These are phyloP conservation scores for barrel medic (Medicago truncatula) DNA, from an alignment of 306 rosid genomes.

Conservation along the genomic window MtrunA17r5.0-ANR NC_053049.1:20269501-20270000, in stretches of 20 bases:
- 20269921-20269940: constrained; percentile 4
- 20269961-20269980: not conserved
- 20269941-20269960: not conserved
- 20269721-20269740: not conserved
- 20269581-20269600: constrained; percentile 54
- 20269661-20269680: constrained; percentile 19
- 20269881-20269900: not conserved
- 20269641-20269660: constrained; percentile 28
- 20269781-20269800: constrained; percentile 20
- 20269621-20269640: constrained; percentile 46
- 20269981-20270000: constrained; percentile 5
- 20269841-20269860: not conserved
- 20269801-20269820: constrained; percentile 2
- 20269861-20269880: not conserved
- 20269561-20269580: constrained; percentile 51
- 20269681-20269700: constrained; percentile 17
- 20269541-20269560: constrained; percentile 63
- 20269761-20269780: constrained; percentile 20
- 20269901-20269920: constrained; percentile 8
- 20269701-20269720: constrained; percentile 8
- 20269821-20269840: not conserved
- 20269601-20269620: constrained; percentile 62
- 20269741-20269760: constrained; percentile 9
- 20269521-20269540: constrained; percentile 60
- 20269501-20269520: constrained; percentile 54